Conservation (phyloP, 805 yeast genomes). For the Danielozyma ontarioensis region DNA sequence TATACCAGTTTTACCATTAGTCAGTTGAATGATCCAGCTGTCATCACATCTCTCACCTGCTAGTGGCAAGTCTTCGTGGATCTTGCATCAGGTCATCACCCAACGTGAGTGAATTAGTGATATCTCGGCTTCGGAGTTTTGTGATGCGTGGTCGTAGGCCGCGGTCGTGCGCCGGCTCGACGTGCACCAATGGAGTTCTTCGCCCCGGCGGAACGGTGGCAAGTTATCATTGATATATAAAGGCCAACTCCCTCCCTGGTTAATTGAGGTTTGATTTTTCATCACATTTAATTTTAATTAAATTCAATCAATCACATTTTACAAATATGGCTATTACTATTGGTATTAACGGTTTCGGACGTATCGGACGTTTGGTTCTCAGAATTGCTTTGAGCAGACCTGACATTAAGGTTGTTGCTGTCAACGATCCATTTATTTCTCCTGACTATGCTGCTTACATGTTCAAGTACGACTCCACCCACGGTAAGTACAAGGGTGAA, state of each 20-base stretch:
- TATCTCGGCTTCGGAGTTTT: background rate
- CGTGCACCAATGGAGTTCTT: constrained; percentile 9
- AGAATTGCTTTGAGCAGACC: constrained; percentile 73
- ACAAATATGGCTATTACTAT: constrained; percentile 55
- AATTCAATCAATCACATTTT: constrained; percentile 6
- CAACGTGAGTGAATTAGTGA: too few relatives aligned
- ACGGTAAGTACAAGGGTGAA: constrained; percentile 77
- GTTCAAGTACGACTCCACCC: constrained; percentile 95
- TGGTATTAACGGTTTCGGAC: constrained; percentile 94
- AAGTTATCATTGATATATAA: background rate
- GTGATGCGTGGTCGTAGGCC: background rate
- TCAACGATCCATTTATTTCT: constrained; percentile 88
- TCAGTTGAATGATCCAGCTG: too few relatives aligned
- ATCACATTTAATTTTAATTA: constrained; percentile 1
- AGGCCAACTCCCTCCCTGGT: background rate
- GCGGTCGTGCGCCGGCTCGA: constrained; percentile 4
- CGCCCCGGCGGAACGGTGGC: constrained; percentile 9
- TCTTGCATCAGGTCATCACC: too few relatives aligned
- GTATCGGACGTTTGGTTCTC: constrained; percentile 86
- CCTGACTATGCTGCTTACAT: constrained; percentile 90
- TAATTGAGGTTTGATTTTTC: constrained; percentile 1
- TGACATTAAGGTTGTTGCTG: constrained; percentile 78
- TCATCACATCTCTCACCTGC: too few relatives aligned
- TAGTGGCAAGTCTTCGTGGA: too few relatives aligned
- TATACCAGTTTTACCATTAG: too few relatives aligned